phyloP scores from a whole-genome alignment of 2,329 filamentous ascomycete genomes.

The Diplocarpon mali region DNA sequence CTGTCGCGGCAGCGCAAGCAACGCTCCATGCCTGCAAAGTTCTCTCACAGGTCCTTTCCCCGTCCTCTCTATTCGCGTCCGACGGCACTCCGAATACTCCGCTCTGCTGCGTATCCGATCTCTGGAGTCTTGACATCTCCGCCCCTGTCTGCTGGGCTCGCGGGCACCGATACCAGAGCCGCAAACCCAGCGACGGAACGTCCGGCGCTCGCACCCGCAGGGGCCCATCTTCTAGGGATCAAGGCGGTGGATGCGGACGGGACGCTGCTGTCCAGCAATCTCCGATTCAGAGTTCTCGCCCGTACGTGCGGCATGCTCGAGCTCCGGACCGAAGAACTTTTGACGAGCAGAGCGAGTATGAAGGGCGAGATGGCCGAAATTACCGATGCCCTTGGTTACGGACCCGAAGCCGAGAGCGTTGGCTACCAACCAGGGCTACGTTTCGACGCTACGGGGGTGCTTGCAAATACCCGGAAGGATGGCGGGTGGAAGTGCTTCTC shows the following conservation, averaged over 20 bases:
- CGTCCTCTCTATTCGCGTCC: constrained; percentile 11
- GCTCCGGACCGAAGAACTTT: constrained; percentile 31
- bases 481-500: constrained; percentile 34
- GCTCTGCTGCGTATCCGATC: constrained; percentile 33
- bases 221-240: constrained; percentile 9
- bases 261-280: constrained; percentile 6
- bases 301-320: constrained; percentile 32
- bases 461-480: constrained; percentile 38
- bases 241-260: constrained; percentile 4
- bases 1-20: constrained; percentile 35
- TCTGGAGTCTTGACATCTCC: constrained; percentile 46
- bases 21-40: constrained; percentile 41
- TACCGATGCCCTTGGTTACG: constrained; percentile 36
- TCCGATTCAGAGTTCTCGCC: constrained; percentile 19
- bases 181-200: neutral
- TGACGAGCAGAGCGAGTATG: constrained; percentile 27
- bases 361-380: constrained; percentile 35
- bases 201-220: constrained; percentile 11
- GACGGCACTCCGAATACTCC: constrained; percentile 8
- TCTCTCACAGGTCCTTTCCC: constrained; percentile 35
- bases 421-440: constrained; percentile 39
- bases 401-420: constrained; percentile 38
- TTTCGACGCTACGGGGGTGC: constrained; percentile 41
- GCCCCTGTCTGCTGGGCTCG: constrained; percentile 50
- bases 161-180: constrained; percentile 28